Conservation (phyloP, 345 rosid species). For the thale cress (Arabidopsis thaliana) region DNA sequence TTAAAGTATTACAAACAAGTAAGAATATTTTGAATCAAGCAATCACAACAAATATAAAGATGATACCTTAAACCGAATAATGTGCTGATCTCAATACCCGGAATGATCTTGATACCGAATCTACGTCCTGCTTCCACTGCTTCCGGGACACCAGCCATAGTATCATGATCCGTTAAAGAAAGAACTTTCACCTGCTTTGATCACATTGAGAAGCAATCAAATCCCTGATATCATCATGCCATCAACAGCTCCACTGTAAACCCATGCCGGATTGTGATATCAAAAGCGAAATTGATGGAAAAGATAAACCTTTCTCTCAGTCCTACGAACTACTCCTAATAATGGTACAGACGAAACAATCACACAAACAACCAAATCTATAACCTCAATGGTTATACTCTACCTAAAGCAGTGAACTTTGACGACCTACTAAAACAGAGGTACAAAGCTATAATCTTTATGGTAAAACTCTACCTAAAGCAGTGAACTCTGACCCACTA, state of each 20-base stretch:
- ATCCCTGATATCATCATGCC: neutral
- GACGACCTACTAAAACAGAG: neutral
- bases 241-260: neutral
- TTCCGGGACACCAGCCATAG: slow-evolving; percentile 85
- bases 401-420: neutral
- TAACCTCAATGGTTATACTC: neutral
- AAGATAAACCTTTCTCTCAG: neutral
- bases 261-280: neutral
- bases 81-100: slow-evolving; percentile 96
- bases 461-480: too few relatives aligned
- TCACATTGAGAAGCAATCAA: neutral
- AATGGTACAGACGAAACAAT: neutral
- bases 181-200: slow-evolving; percentile 91
- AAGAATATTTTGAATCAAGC: neutral
- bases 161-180: slow-evolving; percentile 95
- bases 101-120: slow-evolving; percentile 85
- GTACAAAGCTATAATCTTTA: neutral
- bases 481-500: neutral
- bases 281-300: neutral
- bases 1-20: neutral
- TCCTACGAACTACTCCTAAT: neutral
- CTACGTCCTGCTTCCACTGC: slow-evolving; percentile 83
- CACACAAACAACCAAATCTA: slow-evolving; percentile 7
- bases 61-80: slow-evolving; percentile 69
- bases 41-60: slow-evolving; percentile 9